These are phyloP conservation scores for Pichia heedii DNA, from an alignment of 805 yeast genomes.

Conservation along the genomic window DNA sequence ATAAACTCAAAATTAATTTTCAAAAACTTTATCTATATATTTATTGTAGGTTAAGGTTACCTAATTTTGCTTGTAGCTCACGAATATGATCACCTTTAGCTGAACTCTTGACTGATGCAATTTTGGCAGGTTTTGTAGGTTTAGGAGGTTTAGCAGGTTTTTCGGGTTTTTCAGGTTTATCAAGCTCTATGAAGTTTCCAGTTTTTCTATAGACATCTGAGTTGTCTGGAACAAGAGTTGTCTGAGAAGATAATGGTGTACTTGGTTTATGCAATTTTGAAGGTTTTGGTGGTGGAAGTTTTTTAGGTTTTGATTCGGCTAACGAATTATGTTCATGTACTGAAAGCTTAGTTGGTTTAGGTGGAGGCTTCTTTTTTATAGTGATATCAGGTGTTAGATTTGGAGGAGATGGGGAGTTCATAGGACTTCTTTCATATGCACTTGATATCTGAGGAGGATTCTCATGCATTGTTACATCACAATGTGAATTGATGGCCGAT, in stretches of 20 bases:
- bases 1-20: too few relatives aligned
- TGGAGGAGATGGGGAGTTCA: constrained; percentile 2
- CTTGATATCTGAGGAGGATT: not conserved
- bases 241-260: constrained; percentile 1
- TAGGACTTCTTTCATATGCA: constrained; percentile 3
- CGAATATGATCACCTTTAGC: constrained; percentile 23
- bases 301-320: constrained; percentile 1
- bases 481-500: not conserved
- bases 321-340: not conserved
- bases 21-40: too few relatives aligned
- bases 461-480: not conserved
- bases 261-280: constrained; percentile 4
- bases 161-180: constrained; percentile 6
- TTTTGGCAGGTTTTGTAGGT: constrained; percentile 5
- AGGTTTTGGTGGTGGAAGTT: constrained; percentile 2
- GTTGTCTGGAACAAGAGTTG: too few relatives aligned
- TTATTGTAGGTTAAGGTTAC: constrained; percentile 18
- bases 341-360: constrained; percentile 6
- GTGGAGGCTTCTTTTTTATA: constrained; percentile 13
- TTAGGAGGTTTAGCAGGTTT: constrained; percentile 1
- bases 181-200: too few relatives aligned
- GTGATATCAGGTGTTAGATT: not conserved
- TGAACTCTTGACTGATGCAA: constrained; percentile 4
- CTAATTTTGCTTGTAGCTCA: constrained; percentile 24
- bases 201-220: too few relatives aligned